Evolutionary conservation across 352 stramenopile genomes (phyloP), one percentile per base, ranked within the genome.

Genomic region (Phytophthora sp.): DNA sequence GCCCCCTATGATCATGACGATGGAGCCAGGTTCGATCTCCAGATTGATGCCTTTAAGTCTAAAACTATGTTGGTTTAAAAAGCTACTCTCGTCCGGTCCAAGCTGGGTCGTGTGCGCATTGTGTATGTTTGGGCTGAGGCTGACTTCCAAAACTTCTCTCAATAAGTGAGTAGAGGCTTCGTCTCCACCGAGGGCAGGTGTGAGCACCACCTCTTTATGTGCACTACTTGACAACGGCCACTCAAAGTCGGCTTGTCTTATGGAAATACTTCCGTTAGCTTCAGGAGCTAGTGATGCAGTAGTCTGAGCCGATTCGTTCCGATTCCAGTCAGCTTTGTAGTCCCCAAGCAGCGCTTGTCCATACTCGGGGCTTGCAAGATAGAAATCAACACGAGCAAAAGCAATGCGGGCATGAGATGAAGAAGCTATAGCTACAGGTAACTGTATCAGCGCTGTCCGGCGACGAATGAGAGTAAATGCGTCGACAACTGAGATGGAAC

Each of bases 201-300:
- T 55, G 5, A 82, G 59, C 17, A 96, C 51, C 50, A 95, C 94
- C 3, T 72, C 69, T 38, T 77, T 79, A 21, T 94, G 53, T 24
- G 84, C 72, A 20, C 81, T 60, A 21, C 32, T 53, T 1, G 41
- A 23, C 15, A 56, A 18, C 21, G 73, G 57, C 62, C 55, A 72
- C 15, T 67, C 30, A 20, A 72, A 72, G 38, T 56, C 42, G 3
- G 55, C 49, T 27, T 50, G 17, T 8, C 26, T 11, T 1, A 67
- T 42, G 6, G 38, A 58, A 32, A 72, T 58, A 17, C 39, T 62
- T 3, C 62, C 62, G 5, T 15, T 15, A 34, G 34, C 13, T 18
- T 15, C n/a, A 23, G 0, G 26, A 8, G 24, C 32, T n/a, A n/a
- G n/a, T n/a, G n/a, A n/a, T n/a, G n/a, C n/a, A n/a, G n/a, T n/a